These are phyloP conservation scores for Globisporangium recalcitrans DNA, from an alignment of 352 stramenopile genomes.

Conservation along the genomic window DNA sequence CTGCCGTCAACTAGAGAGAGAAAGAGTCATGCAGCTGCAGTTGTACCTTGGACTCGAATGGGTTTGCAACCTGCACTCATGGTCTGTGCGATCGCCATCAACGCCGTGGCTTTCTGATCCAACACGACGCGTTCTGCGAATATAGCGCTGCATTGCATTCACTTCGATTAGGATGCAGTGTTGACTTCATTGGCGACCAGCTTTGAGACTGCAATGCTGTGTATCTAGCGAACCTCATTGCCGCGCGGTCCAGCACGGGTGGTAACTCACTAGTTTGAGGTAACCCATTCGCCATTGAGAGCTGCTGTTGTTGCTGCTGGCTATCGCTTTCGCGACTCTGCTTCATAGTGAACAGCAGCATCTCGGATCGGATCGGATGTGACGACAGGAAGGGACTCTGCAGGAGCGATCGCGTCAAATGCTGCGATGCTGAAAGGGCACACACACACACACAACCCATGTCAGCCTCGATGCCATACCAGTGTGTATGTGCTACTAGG, in stretches of 20 bases:
- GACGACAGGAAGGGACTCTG: slow-evolving; percentile 45
- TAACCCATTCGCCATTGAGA: not conserved
- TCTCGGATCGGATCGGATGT: slow-evolving; percentile 38
- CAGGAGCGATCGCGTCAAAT: slow-evolving; percentile 40
- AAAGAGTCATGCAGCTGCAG: not conserved
- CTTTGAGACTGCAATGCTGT: not conserved
- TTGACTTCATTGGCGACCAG: not conserved
- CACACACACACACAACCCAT: not conserved
- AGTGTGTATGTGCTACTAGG: not conserved
- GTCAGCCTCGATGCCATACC: not conserved
- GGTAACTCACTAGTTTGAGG: not conserved
- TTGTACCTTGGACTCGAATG: slow-evolving; percentile 34
- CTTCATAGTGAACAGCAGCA: slow-evolving; percentile 28
- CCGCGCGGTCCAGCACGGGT: not conserved
- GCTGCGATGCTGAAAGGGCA: slow-evolving; percentile 19
- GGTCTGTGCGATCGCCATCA: slow-evolving; percentile 30
- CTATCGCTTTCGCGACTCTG: slow-evolving; percentile 14
- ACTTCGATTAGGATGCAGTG: not conserved
- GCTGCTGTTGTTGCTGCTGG: slow-evolving; percentile 6
- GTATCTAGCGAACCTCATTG: slow-evolving; percentile 6
- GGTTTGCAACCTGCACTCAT: slow-evolving; percentile 25
- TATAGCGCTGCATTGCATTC: slow-evolving; percentile 17
- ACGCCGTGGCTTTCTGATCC: slow-evolving; percentile 17
- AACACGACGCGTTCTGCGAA: slow-evolving; percentile 22
- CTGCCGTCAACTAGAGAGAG: not conserved